Base-by-base conservation (phyloP, 352 stramenopile species). In the Phytopythium aichiense region DNA sequence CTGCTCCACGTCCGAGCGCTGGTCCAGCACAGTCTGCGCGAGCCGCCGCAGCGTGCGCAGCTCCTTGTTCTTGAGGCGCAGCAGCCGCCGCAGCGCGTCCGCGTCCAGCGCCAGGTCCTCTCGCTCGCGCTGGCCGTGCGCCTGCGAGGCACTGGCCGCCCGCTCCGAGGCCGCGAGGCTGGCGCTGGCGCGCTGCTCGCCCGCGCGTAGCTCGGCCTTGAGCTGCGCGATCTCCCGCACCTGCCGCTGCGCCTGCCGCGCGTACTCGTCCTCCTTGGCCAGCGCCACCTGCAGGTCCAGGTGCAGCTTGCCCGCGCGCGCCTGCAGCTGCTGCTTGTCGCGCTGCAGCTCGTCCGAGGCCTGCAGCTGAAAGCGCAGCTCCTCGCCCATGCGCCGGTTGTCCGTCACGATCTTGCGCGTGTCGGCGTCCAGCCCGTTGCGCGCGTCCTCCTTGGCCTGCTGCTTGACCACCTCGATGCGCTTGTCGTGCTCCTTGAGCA, bases 11-110 rank as follows among this genome's bases (percentile, higher is more conserved):
- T 98, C 92, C 5, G 87, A 97, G 38, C 94, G 79, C 68, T 98
- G 94, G 51, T 92, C 81, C 42, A 98, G 71, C 50, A 98, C 95
- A 16, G 83, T 93, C 63, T 98, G 83, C 7, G 91, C 82, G 16
- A 98, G 84, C 38, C 79, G 78, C 30, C 91, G 77, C 38, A 98
- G 73, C 56, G 95, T 92, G 16, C 84, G 77, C 38, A 98, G 71
- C 79, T 98, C 94, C 59, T 94, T 93, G 72, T 98, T 98, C 65
- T 98, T 98, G 20, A 98, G 74, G 15, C 78, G 72, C 28, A 98
- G 59, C 22, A 98, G 69, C 54, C 92, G 77, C 20, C 88, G 77
- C 25, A 98, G 74, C 5, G 87, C 93, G 11, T 94, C 81, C 8
- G 81, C 75, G 67, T 98, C 94, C 23, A 98, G 68, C 12, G 73